Evolutionary conservation across 768 basidiomycete species (phyloP), one percentile per base, ranked within the genome.

Genomic region (Trametes gibbosa): DNA sequence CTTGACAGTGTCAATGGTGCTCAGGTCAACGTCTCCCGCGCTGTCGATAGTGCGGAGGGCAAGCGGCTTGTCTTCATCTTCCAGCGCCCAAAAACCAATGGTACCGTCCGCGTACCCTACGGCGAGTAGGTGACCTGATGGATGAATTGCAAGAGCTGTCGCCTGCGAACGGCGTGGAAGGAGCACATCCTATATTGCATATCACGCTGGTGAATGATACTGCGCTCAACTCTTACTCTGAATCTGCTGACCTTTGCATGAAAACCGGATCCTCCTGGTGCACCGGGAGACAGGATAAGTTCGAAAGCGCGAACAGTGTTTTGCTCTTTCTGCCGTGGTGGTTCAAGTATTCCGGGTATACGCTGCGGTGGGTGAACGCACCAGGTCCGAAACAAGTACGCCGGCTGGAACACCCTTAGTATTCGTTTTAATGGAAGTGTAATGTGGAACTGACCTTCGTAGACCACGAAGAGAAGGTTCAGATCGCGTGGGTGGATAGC

Each of bases 91-190:
- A 69, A 95, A 90, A 5, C 87, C 83, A 32, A 96, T 80, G 50
- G 83, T 86, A 8, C 94, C 92, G 70, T 96, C 94, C 17, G 83
- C 77, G 67, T 95, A 82, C 0, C 94, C 93, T 13, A 84, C 86
- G 21, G 83, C 90, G 59, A 96, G 87, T 59, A 92, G 78, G 59
- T 92, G 85, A 0, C 77, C 88, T 35, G 86, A 75, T 5, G 92
- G 90, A 69, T 94, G 85, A 62, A 93, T 77, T 3, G 87, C 77
- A 4, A 94, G 62, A 27, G 84, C 81, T 0, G 88, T 92, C 7
- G 90, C 88, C n/a, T 78, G 74, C 1, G 86, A 83, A 40, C 81
- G 77, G 0, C 92, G 82, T 69, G 87, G 87, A 0, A 77, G 82
- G 47, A 92, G 78, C n/a, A 93, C 75, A 51, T 84, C 81, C 85